Percentiles rank a stretch among this genome's conserved stretches.
Evolutionary conservation across 2,329 filamentous ascomycete genomes (phyloP).

Genomic region (Leptographium radiaticola): DNA sequence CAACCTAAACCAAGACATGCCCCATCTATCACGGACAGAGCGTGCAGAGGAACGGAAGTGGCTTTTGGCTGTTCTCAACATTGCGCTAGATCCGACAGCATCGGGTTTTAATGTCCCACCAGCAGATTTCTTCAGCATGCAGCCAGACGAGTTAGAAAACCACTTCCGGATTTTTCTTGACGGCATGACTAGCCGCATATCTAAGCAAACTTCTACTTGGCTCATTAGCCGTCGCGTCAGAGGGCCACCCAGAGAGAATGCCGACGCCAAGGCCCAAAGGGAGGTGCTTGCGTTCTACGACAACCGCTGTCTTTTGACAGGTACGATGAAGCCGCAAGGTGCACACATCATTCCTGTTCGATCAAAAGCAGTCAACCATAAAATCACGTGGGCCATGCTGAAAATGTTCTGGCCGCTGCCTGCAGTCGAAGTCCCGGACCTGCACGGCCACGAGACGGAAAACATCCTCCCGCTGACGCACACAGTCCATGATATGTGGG

Average conservation of each 20-base stretch:
- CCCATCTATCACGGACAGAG: background rate
- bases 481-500: background rate
- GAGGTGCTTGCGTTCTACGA: background rate
- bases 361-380: background rate
- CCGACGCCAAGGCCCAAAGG: background rate
- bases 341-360: background rate
- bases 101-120: too few relatives aligned
- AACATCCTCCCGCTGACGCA: background rate
- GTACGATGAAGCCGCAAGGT: background rate
- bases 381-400: background rate
- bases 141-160: background rate
- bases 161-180: background rate
- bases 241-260: background rate
- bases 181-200: background rate
- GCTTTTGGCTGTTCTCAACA: background rate
- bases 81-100: background rate
- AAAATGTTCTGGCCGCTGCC: background rate
- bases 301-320: constrained; percentile 1
- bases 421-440: background rate
- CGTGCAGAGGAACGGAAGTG: background rate
- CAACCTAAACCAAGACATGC: background rate
- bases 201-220: background rate
- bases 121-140: background rate
- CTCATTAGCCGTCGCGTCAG: background rate
- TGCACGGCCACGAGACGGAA: background rate